A percentile compares a stretch with the other conserved stretches of the same genome.
Conservation (phyloP, 129 eudicot species). For the Tanacetum coccineum region DNA sequence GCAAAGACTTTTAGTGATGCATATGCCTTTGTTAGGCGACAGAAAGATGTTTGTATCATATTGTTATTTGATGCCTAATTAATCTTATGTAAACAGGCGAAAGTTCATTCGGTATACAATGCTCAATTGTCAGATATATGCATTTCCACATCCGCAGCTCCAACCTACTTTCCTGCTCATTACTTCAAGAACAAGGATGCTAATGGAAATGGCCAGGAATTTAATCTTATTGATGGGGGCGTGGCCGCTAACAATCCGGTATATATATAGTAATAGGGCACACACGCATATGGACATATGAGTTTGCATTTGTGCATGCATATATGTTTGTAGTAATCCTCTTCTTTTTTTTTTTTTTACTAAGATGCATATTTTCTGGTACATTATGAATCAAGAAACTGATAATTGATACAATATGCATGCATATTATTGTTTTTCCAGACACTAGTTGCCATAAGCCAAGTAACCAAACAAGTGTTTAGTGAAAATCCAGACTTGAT, state of each 20-base stretch:
- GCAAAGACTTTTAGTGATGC: background rate
- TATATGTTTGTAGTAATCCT: too few relatives aligned
- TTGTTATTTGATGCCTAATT: background rate
- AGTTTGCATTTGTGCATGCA: too few relatives aligned
- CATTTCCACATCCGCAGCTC: slow-evolving; percentile 71
- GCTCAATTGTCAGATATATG: slow-evolving; percentile 56
- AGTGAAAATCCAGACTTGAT: slow-evolving; percentile 32
- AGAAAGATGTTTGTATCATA: background rate
- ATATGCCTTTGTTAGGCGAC: background rate
- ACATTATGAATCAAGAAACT: background rate
- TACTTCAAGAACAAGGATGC: slow-evolving; percentile 30
- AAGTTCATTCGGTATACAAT: slow-evolving; percentile 25
- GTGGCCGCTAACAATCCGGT: slow-evolving; percentile 76
- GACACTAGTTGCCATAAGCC: slow-evolving; percentile 54
- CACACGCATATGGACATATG: too few relatives aligned
- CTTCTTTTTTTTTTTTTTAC: too few relatives aligned
- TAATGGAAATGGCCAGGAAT: slow-evolving; percentile 37
- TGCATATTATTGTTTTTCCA: background rate
- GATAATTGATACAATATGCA: background rate
- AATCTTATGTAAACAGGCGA: slow-evolving; percentile 23
- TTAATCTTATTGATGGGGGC: slow-evolving; percentile 70
- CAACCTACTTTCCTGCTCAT: slow-evolving; percentile 63
- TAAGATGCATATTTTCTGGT: too few relatives aligned
- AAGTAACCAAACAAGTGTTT: slow-evolving; percentile 43
- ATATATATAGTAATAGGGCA: too few relatives aligned